A percentile compares a stretch with the other conserved stretches of the same genome.
Evolutionary conservation across 306 rosid genomes (phyloP).

Genomic region (Sechiopsis laciniata): DNA sequence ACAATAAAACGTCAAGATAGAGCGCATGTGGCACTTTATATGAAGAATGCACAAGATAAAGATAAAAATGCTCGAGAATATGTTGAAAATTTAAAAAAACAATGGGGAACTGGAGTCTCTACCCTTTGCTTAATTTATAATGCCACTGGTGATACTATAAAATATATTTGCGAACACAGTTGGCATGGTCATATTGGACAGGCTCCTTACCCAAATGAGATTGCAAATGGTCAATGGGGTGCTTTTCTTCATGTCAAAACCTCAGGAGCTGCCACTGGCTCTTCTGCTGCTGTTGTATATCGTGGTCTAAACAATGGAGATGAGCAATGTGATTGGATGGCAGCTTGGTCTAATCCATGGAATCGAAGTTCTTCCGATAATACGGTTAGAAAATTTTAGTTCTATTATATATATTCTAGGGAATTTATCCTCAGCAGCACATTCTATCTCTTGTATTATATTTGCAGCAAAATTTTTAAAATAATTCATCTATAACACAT

Average conservation of each 20-base stretch:
- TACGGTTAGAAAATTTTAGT: not conserved
- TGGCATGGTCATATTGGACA: slow-evolving; percentile 2
- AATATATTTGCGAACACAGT: not conserved
- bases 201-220: not conserved
- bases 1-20: not conserved
- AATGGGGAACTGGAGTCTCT: not conserved
- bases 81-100: slow-evolving; percentile 9
- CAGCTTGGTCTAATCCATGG: slow-evolving; percentile 5
- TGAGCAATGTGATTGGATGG: not conserved
- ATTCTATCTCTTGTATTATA: no score
- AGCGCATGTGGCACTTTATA: not conserved
- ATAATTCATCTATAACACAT: no score
- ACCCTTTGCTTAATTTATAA: not conserved
- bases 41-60: not conserved
- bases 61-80: not conserved
- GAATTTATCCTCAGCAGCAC: no score
- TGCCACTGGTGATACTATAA: not conserved
- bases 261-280: not conserved
- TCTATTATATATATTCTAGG: not conserved
- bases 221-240: slow-evolving; percentile 24
- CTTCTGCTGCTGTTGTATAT: not conserved
- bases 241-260: slow-evolving; percentile 10
- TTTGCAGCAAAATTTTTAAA: no score
- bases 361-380: not conserved
- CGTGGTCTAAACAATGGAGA: not conserved